Conservation (phyloP, 208 protist genomes). For the Hexamita inflata region DNA sequence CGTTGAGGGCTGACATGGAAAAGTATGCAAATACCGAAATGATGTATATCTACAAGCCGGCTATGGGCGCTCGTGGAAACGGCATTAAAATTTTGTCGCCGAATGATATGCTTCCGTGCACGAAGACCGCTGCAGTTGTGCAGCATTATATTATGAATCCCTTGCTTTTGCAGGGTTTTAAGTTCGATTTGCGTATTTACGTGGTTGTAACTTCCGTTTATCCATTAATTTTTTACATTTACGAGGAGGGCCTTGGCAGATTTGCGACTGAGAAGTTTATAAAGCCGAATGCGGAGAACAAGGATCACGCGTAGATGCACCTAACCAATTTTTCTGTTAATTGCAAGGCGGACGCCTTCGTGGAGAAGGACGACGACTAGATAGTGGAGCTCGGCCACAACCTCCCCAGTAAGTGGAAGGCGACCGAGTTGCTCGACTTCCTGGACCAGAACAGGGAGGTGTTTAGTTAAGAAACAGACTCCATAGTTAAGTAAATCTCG, state of each 20-base stretch:
- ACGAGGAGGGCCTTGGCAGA: constrained; percentile 29
- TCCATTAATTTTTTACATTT: constrained; percentile 36
- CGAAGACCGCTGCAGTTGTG: constrained; percentile 15
- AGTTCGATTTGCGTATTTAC: constrained; percentile 42
- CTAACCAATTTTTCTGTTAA: constrained; percentile 25
- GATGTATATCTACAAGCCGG: constrained; percentile 25
- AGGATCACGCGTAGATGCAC: background rate
- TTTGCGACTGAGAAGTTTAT: constrained; percentile 31
- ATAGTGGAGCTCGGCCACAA: no score
- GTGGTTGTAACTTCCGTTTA: constrained; percentile 29
- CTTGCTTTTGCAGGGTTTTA: constrained; percentile 31
- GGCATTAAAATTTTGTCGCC: background rate
- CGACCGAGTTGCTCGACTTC: background rate
- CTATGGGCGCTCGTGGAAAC: constrained; percentile 7
- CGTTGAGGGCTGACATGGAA: background rate
- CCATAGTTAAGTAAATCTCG: background rate
- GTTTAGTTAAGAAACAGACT: background rate
- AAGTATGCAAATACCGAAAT: background rate
- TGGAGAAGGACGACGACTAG: background rate
- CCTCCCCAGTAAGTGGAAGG: constrained; percentile 16
- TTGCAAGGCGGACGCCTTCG: background rate
- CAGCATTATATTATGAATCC: constrained; percentile 27
- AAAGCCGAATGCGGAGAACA: background rate
- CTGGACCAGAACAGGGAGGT: background rate
- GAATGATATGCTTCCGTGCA: background rate